phyloP scores from a whole-genome alignment of 23 red algal genomes.

The Agarophyton chilense region DNA sequence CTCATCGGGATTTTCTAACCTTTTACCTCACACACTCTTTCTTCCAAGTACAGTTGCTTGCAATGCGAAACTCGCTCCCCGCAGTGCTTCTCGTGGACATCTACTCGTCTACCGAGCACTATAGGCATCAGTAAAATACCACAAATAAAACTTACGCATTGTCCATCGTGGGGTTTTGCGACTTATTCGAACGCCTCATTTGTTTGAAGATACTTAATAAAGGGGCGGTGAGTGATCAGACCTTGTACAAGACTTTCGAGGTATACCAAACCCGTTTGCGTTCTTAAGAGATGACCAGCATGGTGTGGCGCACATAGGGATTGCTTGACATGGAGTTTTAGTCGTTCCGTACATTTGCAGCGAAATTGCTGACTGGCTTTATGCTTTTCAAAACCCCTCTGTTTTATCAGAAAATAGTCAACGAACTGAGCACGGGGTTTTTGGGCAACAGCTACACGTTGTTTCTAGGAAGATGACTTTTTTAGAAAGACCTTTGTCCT shows the following conservation, averaged over 20 bases:
- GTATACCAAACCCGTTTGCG: not conserved
- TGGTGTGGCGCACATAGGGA: constrained; percentile 39
- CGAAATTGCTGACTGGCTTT: not conserved
- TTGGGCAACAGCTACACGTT: constrained; percentile 16
- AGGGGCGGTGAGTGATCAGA: constrained; percentile 12
- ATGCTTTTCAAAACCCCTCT: not conserved
- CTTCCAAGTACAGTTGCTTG: too few relatives aligned
- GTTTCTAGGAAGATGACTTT: constrained; percentile 40
- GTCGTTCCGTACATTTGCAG: not conserved
- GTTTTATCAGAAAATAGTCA: constrained; percentile 18
- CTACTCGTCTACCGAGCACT: too few relatives aligned
- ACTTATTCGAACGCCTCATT: constrained; percentile 26
- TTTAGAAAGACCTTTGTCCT: constrained; percentile 34
- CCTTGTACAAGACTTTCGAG: not conserved
- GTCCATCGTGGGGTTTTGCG: constrained; percentile 3
- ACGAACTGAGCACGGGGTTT: constrained; percentile 22
- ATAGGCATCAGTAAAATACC: too few relatives aligned
- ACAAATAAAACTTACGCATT: constrained; percentile 15
- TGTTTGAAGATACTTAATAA: not conserved
- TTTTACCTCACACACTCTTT: too few relatives aligned
- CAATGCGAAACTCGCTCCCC: too few relatives aligned
- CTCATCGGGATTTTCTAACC: too few relatives aligned
- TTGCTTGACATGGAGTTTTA: constrained; percentile 14
- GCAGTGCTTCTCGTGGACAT: too few relatives aligned
- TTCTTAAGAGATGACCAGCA: constrained; percentile 17